Base-by-base conservation (phyloP, 2,329 filamentous ascomycete species). In the Colletotrichum tofieldiae region DNA sequence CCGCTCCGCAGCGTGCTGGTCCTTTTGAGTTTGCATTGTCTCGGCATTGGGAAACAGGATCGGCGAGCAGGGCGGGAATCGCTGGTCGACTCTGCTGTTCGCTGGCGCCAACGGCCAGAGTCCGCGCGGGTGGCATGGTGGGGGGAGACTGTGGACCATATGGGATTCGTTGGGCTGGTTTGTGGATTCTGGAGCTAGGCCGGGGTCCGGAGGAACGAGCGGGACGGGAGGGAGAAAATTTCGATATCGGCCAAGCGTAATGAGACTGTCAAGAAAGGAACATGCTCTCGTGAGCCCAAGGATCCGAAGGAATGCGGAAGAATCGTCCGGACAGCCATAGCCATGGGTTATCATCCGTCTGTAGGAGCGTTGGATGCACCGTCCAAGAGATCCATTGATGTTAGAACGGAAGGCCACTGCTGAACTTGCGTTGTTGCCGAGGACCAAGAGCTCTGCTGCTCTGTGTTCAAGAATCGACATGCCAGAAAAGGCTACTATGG, bases 41-140 rank as follows among this genome's bases (percentile, higher is more conserved):
- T 71, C 56, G 64, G 68, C 65, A 67, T 41, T 47, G 51, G 43
- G 23, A 56, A 56, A 62, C 64, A 58, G 64, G 68, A 71, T 71
- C 64, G 49, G 16, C 68, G 16, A 32, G 35, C 29, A 26, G 61
- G 29, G 41, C 55, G 61, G 41, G 35, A 32, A 52, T 59, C 63
- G 55, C 55, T 23, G 11, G 39, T 18, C 39, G 54, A 54, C 51
- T 54, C 3, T 54, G 51, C 51, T 20, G 35, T 16, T 26, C 20
- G 51, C 18, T 18, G 43, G 43, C 20, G 43, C n/a, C 29, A 14
- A 52, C 18, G 41, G 29, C 12, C n/a, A 59, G 56, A 59, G 39
- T 49, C 23, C 52, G 54, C 66, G 61, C 61, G 67, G 62, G 47
- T 61, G 62, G 43, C 35, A 37, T 39, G 35, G 54, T 43, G 68